phyloP scores from a whole-genome alignment of 2,329 filamentous ascomycete genomes.

The Talaromyces sp. region DNA sequence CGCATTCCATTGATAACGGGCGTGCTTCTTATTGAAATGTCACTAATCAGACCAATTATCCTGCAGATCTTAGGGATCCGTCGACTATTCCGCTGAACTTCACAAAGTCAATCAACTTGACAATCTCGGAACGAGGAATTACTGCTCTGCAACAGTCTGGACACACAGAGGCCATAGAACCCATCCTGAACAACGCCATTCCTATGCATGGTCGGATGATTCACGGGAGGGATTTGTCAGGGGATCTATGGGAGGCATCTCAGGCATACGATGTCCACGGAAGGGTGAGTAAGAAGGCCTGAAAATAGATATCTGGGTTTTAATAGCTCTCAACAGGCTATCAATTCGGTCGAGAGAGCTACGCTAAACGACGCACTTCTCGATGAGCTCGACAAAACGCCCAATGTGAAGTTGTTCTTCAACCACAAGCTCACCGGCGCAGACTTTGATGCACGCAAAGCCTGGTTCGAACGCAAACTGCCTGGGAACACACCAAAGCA shows the following conservation, averaged over 20 bases:
- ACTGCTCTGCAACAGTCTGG: constrained; percentile 72
- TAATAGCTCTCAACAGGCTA: constrained; percentile 49
- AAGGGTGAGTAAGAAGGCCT: constrained; percentile 51
- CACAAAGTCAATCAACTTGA: constrained; percentile 96
- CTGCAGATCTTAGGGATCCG: constrained; percentile 75
- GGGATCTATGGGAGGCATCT: constrained; percentile 66
- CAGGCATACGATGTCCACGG: constrained; percentile 89
- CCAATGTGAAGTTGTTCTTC: constrained; percentile 89
- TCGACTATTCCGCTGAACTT: constrained; percentile 84
- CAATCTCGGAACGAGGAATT: constrained; percentile 88
- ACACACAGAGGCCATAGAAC: constrained; percentile 61
- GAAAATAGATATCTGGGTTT: constrained; percentile 3
- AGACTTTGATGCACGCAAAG: constrained; percentile 70
- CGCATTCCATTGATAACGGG: background rate
- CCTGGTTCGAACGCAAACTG: constrained; percentile 71
- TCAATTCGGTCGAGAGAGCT: constrained; percentile 79
- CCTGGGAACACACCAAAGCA: constrained; percentile 24
- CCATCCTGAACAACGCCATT: constrained; percentile 71
- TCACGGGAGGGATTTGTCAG: constrained; percentile 62
- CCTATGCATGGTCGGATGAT: constrained; percentile 98
- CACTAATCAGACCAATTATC: background rate
- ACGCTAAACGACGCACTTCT: constrained; percentile 77
- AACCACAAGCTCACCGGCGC: constrained; percentile 88
- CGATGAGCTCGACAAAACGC: constrained; percentile 72
- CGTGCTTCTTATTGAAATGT: background rate